Base-by-base conservation (phyloP, 805 yeast genomes). In the Candida golubevii region DNA sequence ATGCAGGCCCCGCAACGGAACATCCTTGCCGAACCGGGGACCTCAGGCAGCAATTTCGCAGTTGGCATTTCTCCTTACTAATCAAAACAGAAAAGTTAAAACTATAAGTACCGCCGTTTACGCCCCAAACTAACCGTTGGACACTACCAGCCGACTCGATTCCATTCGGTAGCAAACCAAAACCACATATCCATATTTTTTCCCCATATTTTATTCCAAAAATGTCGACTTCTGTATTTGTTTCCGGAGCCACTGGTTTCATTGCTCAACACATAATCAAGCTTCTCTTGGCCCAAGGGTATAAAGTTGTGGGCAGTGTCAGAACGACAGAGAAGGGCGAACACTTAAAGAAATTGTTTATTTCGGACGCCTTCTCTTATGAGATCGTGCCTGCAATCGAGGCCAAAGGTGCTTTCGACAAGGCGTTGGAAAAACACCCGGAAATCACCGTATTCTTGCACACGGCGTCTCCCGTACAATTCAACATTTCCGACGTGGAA, bases 241-340 rank as follows among this genome's bases (percentile, higher is more conserved):
- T 78, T 34, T 63, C 81, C 4, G 82, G 82, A 33, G 79, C 79
- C 12, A 61, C 74, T 4, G 82, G 82, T 9, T 78, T 65, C 53
- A 69, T 78, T 48, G 82, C 82, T 36, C 71, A 66, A 53, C 78
- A 76, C 50, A 60, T 75, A 23, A 62, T 78, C 38, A 63, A 67
- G 42, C 56, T 55, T 26, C 65, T 78, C 40, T 49, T 78, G 26
- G 55, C 57, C 10, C 60, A 62, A 27, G 67, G 63, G 9, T 76
- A 76, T 50, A 55, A 57, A 8, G 82, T 78, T 8, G 66, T 78
- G 44, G 82, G 81, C 28, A 64, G 80, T 4, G 81, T 71, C 0
- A 66, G 84, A 52, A 61, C 72, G 4, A 50, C 59, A 33, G 65
- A 53, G 6, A 77, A 76, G 50, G 77, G 73, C 11, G 73, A 69